Base-by-base conservation (phyloP, 192 early-diverging fungal genomes). In the Linnemannia hyalina region DNA sequence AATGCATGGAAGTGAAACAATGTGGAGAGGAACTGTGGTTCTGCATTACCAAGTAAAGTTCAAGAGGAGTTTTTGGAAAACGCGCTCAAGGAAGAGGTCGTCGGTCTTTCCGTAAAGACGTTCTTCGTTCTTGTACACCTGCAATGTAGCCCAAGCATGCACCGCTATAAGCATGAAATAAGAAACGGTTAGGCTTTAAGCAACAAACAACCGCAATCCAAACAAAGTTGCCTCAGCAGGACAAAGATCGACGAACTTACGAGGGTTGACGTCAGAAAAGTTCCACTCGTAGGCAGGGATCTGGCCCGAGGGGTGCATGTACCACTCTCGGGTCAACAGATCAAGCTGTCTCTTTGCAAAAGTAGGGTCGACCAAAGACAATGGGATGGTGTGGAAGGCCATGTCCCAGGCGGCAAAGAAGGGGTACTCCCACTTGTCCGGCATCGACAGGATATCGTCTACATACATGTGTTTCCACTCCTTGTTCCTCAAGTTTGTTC, bases 401-500 rank as follows among this genome's bases (percentile, higher is more conserved):
- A 78, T 78, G 26, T 86, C 84, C 84, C 84, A 86, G 23, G 84
- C 79, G 0, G 84, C 84, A 81, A 86, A 86, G 54, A 86, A 86
- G n/a, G 84, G 84, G 44, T 86, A 86, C 65, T 86, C 84, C 84
- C 84, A 86, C 41, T 86, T 86, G 75, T 86, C 84, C 0, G 84
- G 84, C 84, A 86, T 86, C 6, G 84, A 86, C 40, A 86, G 13
- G 32, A 86, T 77, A 26, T 86, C 80, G n/a, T 86, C 84, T 20
- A 81, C 81, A 68, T 81, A 86, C 60, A 86, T 2, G 40, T 86
- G 84, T 74, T 74, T 86, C 84, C 84, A 86, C 23, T 77, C 84
- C 49, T 76, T 81, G 68, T 86, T 86, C 40, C 84, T 52, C 80
- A 75, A n/a, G 42, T 81, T 42, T 6, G 42, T n/a, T 44, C 84